These are phyloP conservation scores for Avicennia marina DNA, from an alignment of 257 asterid species.

Conservation along the genomic window DNA sequence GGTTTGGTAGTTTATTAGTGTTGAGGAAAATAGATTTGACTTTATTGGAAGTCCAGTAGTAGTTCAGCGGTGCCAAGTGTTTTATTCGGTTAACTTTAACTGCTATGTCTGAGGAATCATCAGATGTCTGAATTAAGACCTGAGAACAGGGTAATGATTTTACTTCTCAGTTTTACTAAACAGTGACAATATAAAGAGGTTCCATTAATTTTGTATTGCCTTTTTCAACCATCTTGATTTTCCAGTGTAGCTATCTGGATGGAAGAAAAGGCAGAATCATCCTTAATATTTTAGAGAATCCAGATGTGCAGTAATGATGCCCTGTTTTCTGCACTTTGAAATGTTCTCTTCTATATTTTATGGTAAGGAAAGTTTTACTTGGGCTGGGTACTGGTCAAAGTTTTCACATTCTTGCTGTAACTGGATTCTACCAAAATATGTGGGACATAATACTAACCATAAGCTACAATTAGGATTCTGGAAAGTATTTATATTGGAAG, in stretches of 20 bases:
- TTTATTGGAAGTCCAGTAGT: too few species aligned
- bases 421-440: not conserved
- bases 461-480: not conserved
- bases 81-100: not conserved
- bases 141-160: not conserved
- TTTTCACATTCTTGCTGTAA: not conserved
- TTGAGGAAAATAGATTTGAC: too few species aligned
- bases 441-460: too few species aligned
- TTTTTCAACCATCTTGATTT: not conserved
- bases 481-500: not conserved
- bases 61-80: not conserved
- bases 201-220: not conserved
- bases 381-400: too few species aligned
- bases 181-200: too few species aligned
- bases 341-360: too few species aligned
- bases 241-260: conserved; percentile 2
- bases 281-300: too few species aligned
- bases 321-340: not conserved
- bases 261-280: not conserved
- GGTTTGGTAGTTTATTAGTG: too few species aligned
- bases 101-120: not conserved
- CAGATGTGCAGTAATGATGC: too few species aligned
- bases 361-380: too few species aligned
- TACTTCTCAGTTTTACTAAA: not conserved
- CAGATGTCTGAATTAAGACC: not conserved